Base-by-base conservation (phyloP, 176 grass and related monocot genomes). In the Thalia dealbata region DNA sequence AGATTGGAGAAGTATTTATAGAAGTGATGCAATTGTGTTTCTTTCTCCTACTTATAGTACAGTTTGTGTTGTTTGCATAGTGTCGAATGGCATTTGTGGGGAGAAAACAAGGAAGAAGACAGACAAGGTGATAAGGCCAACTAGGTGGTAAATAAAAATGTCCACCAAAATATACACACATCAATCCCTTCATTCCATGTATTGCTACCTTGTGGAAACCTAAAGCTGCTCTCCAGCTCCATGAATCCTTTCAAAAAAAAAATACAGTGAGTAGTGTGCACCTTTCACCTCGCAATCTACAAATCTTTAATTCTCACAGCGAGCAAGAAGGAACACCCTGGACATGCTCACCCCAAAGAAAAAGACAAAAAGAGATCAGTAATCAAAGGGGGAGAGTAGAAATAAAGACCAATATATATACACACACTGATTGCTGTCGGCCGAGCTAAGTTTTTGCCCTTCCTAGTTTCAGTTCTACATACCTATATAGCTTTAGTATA, bases 331-430 rank as follows among this genome's bases (percentile, higher is more conserved):
- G 4, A 38, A 38, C 32, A 44, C 23, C 44, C 52, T 76, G 69
- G 12, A 29, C 82, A 50, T 59, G 52, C 64, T 68, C 21, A 14
- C 44, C 54, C 28, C 76, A 84, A 80, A n/a, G n/a, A n/a, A 72
- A 16, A 84, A 80, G 80, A 80, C 72, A 80, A 72, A 80, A 80
- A 84, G 80, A 84, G 82, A 76, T 65, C 21, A 24, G n/a, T n/a
- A 63, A 56, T 38, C 4, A 38, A 27, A 7, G 76, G 19, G 23
- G 38, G 69, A 78, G 51, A 52, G n/a, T 56, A 78, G 26, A 54
- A 54, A 60, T 16, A 14, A 54, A 26, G 32, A 4, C 32, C 32
- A 38, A 38, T n/a, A n/a, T n/a, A n/a, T n/a, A n/a, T n/a, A n/a
- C n/a, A n/a, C n/a, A 4, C 4, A 38, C 4, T 38, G 32, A 38